Evolutionary conservation across 768 basidiomycete species (phyloP).

Genomic region (Flagelloscypha sp.): DNA sequence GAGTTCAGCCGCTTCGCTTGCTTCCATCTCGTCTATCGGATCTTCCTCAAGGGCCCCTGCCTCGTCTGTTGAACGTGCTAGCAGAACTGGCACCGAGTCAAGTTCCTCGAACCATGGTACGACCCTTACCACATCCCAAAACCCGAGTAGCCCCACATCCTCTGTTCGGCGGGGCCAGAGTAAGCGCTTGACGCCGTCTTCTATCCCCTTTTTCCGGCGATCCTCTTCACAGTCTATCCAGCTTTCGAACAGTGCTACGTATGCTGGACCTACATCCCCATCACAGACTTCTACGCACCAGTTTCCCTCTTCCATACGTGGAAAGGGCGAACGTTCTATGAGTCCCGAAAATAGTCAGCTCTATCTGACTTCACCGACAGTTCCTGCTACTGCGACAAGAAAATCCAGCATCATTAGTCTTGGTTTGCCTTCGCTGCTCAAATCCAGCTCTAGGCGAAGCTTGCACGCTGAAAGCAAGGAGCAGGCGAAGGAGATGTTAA

Average conservation of each 20-base stretch:
- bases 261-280: constrained; percentile 46
- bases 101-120: constrained; percentile 64
- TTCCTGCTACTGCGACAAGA: constrained; percentile 57
- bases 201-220: constrained; percentile 90
- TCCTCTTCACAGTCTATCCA: constrained; percentile 87
- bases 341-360: no score
- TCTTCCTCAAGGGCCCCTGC: constrained; percentile 50
- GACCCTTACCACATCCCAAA: constrained; percentile 44
- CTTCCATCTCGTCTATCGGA: constrained; percentile 66
- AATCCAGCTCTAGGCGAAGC: constrained; percentile 79
- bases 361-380: constrained; percentile 43
- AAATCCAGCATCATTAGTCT: constrained; percentile 79
- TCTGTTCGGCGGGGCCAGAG: constrained; percentile 62
- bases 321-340: no score
- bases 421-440: constrained; percentile 74
- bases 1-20: constrained; percentile 68
- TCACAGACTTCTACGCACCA: constrained; percentile 29
- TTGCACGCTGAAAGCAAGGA: constrained; percentile 64
- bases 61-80: constrained; percentile 62
- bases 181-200: constrained; percentile 83
- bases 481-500: constrained; percentile 34
- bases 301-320: no score
- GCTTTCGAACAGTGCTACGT: constrained; percentile 40
- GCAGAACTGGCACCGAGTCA: constrained; percentile 68
- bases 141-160: constrained; percentile 64